Evolutionary conservation across 228 moss, liverwort and hornwort species (phyloP), one percentile per base, ranked within the genome.

Genomic region (Sphagnum fallax): DNA sequence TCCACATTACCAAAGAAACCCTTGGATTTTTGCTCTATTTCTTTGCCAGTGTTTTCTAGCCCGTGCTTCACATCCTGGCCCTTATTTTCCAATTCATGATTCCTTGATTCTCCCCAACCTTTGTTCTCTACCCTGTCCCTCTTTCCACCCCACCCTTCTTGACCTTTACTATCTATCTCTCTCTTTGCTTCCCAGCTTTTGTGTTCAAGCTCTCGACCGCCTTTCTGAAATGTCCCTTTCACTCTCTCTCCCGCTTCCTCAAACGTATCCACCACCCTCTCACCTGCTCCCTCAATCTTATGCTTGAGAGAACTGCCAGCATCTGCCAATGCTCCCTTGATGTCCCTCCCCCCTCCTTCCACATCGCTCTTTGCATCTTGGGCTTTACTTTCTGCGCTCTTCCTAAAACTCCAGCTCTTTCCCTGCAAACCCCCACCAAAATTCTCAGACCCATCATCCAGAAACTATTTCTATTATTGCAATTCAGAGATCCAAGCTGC

Each of bases 211-310:
- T 72, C 82, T 7, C 75, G 71, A 4, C 72, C 70, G 8, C 79
- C 82, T 48, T 70, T 72, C 48, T 77, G 72, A 55, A 85, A 79
- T 8, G 79, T 73, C 0, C 73, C 68, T 63, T 85, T 74, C 32
- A 32, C 32, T 32, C 32, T 32, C 32, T 2, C 32, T 32, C 32
- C 32, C 32, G 32, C 32, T 32, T 3, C 32, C 32, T 32, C 32
- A 2, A 32, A 3, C 2, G 32, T 32, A 2, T 32, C 32, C 0
- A 32, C 0, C 68, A 85, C 82, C 60, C 51, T 82, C 53, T 77
- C 72, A 0, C 79, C 82, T 53, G 72, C 85, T 14, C 79, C 85
- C 66, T 85, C 82, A 13, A 85, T 58, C 72, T 67, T 81, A 73
- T 79, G 79, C 6, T 82, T 81, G 6, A 85, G 0, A 10, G 77